Evolutionary conservation across 1,284 basidiomycete species (phyloP).

Genomic region (Rhodotorula sp.): DNA sequence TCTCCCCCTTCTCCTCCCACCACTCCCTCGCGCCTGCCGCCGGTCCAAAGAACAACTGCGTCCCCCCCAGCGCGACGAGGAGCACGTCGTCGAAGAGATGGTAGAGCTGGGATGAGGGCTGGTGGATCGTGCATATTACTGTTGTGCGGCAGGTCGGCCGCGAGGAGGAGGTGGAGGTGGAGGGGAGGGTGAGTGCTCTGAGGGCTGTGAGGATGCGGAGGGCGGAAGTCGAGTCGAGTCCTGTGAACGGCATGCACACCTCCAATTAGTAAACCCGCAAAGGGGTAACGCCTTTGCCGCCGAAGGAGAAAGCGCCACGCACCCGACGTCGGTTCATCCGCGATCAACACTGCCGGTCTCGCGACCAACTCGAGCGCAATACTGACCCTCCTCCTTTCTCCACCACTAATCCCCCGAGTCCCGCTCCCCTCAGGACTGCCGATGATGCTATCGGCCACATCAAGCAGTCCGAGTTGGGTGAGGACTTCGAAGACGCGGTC

Average conservation of each 20-base stretch:
- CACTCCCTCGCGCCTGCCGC: conserved; percentile 66
- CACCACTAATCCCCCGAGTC: conserved; percentile 63
- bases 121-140: conserved; percentile 59
- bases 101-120: conserved; percentile 69
- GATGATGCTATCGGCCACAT: conserved; percentile 69
- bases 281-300: no score
- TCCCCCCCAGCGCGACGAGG: conserved; percentile 68
- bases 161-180: conserved; percentile 32
- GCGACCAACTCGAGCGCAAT: conserved; percentile 65
- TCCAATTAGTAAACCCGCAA: no score
- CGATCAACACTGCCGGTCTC: conserved; percentile 60
- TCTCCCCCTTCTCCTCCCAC: conserved; percentile 57
- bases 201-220: conserved; percentile 72
- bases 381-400: conserved; percentile 61
- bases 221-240: conserved; percentile 82
- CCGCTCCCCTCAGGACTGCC: conserved; percentile 57
- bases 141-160: conserved; percentile 51
- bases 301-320: no score
- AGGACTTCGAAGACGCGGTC: conserved; percentile 66
- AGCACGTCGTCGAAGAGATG: conserved; percentile 77
- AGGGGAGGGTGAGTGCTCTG: conserved; percentile 62
- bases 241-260: no score
- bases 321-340: conserved; percentile 62
- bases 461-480: conserved; percentile 68
- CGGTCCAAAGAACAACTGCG: conserved; percentile 71